Conservation (phyloP, 305 asterid genomes). For the Lippia alba region DNA sequence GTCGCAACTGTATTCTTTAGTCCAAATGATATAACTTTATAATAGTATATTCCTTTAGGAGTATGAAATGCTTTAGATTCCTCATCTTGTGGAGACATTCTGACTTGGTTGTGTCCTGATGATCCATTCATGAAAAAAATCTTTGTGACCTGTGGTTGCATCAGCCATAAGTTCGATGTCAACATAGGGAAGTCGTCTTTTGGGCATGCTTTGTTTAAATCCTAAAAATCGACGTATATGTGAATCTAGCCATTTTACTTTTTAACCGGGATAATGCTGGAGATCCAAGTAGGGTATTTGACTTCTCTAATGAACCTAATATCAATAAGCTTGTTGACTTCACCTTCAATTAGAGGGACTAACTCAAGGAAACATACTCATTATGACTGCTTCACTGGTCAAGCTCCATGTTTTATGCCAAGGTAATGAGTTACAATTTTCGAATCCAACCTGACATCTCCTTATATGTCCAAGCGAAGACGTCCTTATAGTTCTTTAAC, state of each 20-base stretch:
- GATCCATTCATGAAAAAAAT: neutral
- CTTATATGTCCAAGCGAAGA: neutral
- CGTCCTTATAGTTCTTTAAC: neutral
- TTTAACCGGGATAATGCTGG: neutral
- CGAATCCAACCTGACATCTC: neutral
- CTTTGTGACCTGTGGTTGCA: neutral
- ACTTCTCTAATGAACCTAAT: neutral
- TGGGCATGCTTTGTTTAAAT: neutral
- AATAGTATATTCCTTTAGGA: neutral
- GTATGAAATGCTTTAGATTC: neutral
- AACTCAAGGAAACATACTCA: neutral
- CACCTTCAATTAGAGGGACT: neutral
- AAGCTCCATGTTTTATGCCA: neutral
- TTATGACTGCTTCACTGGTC: neutral
- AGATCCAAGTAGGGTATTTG: neutral
- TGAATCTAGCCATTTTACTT: neutral
- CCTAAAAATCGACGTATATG: neutral
- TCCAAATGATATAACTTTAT: neutral
- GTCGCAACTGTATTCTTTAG: neutral
- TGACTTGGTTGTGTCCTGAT: neutral
- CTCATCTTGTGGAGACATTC: neutral
- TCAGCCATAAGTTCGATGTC: neutral
- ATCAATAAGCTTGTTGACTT: neutral
- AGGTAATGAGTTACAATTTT: neutral
- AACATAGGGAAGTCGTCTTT: neutral